A percentile compares a stretch with the other conserved stretches of the same genome.
Conservation (phyloP, 2,329 filamentous ascomycete genomes). For the Passalora sequoiae region DNA sequence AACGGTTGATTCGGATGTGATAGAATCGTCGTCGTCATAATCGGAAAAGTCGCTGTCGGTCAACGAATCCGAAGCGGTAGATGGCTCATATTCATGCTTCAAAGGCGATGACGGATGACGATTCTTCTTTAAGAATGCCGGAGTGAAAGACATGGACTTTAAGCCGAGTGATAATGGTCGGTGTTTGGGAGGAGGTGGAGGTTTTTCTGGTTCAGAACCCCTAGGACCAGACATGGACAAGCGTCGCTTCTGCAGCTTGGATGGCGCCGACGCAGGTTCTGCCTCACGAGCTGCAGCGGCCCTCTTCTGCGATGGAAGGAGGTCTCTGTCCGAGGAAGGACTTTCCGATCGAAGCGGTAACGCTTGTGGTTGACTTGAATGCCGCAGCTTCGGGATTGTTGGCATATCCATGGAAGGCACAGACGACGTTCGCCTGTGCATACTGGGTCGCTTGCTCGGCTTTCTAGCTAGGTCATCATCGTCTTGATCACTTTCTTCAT, state of each 20-base stretch:
- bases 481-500: constrained; percentile 29
- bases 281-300: constrained; percentile 8
- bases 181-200: constrained; percentile 32
- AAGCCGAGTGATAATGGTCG: constrained; percentile 25
- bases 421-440: constrained; percentile 45
- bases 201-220: constrained; percentile 5
- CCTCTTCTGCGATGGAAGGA: constrained; percentile 19
- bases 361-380: constrained; percentile 15
- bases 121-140: constrained; percentile 41
- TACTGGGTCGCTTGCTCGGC: constrained; percentile 30
- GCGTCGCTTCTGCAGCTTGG: constrained; percentile 32
- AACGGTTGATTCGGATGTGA: constrained; percentile 50
- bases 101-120: constrained; percentile 84
- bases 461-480: constrained; percentile 13
- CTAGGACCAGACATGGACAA: constrained; percentile 8
- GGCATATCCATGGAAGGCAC: constrained; percentile 45
- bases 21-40: constrained; percentile 44
- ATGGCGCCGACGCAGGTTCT: constrained; percentile 31
- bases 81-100: constrained; percentile 95
- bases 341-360: constrained; percentile 36
- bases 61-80: constrained; percentile 60
- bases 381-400: constrained; percentile 42
- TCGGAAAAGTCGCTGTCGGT: constrained; percentile 54
- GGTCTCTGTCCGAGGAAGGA: constrained; percentile 20
- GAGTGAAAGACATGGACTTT: constrained; percentile 31